Evolutionary conservation across 2,329 filamentous ascomycete genomes (phyloP).

Genomic region (Xylaria multiplex): DNA sequence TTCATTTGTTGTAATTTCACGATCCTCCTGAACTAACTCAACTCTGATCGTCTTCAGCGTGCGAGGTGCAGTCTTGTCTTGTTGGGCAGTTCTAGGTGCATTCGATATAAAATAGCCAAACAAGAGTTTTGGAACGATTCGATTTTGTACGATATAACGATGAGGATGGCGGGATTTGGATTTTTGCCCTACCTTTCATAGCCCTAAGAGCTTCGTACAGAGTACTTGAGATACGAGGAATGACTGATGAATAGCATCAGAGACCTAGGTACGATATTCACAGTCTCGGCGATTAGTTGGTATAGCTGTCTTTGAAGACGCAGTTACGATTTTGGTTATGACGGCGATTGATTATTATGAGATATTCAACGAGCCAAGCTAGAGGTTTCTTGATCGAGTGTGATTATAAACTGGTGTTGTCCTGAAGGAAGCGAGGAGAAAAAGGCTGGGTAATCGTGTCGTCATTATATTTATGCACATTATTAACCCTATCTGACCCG

Average conservation of each 20-base stretch:
- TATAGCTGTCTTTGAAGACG: neutral
- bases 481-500: neutral
- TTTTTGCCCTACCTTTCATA: neutral
- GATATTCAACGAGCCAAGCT: neutral
- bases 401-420: neutral
- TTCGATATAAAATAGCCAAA: neutral
- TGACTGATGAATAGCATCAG: neutral
- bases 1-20: neutral
- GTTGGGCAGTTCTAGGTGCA: neutral
- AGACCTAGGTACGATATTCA: neutral
- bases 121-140: neutral
- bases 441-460: neutral
- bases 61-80: neutral
- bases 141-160: slow-evolving; percentile 19
- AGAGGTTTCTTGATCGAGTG: neutral
- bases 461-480: neutral
- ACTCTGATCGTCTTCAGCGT: neutral
- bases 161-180: neutral
- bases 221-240: neutral
- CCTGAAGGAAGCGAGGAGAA: neutral
- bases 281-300: neutral
- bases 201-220: neutral
- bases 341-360: neutral
- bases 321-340: slow-evolving; percentile 10
- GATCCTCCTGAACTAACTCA: neutral